Evolutionary conservation across 306 rosid genomes (phyloP).

Genomic region (Potentilla sterilis): DNA sequence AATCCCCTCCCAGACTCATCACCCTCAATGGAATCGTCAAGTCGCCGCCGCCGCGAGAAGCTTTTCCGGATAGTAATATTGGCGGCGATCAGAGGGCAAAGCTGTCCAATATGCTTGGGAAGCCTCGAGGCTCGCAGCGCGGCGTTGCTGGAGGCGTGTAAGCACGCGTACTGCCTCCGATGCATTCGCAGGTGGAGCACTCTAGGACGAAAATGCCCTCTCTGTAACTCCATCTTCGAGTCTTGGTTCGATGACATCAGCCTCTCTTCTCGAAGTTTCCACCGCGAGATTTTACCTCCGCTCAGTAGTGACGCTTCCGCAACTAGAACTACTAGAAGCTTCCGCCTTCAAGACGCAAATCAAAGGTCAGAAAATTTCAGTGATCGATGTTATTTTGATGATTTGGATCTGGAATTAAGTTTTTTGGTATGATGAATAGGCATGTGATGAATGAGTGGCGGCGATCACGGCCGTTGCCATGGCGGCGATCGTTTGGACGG

Average conservation of each 20-base stretch:
- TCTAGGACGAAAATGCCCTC: conserved; percentile 51
- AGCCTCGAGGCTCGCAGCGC: conserved; percentile 31
- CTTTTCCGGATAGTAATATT: conserved; percentile 33
- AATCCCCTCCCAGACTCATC: too few relatives aligned
- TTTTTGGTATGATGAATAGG: conserved; percentile 10
- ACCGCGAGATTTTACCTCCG: conserved; percentile 29
- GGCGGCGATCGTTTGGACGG: conserved; percentile 64
- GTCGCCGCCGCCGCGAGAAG: conserved; percentile 28
- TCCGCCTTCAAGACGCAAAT: conserved; percentile 1
- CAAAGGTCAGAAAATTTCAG: conserved; percentile 8
- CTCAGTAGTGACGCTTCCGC: neutral
- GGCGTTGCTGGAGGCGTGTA: conserved; percentile 43
- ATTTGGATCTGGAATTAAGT: neutral
- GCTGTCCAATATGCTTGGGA: conserved; percentile 48
- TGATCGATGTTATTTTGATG: conserved; percentile 8
- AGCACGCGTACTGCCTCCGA: conserved; percentile 46
- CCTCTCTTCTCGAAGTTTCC: conserved; percentile 36
- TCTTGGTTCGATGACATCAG: conserved; percentile 45
- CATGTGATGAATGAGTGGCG: conserved; percentile 22
- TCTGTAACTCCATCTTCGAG: conserved; percentile 50
- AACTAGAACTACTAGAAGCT: neutral
- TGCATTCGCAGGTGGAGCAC: conserved; percentile 64
- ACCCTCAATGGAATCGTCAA: neutral
- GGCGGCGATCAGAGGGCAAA: conserved; percentile 41
- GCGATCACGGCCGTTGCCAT: conserved; percentile 39